Evolutionary conservation across 2,329 filamentous ascomycete genomes (phyloP).

Genomic region (Alternaria ventricosa): DNA sequence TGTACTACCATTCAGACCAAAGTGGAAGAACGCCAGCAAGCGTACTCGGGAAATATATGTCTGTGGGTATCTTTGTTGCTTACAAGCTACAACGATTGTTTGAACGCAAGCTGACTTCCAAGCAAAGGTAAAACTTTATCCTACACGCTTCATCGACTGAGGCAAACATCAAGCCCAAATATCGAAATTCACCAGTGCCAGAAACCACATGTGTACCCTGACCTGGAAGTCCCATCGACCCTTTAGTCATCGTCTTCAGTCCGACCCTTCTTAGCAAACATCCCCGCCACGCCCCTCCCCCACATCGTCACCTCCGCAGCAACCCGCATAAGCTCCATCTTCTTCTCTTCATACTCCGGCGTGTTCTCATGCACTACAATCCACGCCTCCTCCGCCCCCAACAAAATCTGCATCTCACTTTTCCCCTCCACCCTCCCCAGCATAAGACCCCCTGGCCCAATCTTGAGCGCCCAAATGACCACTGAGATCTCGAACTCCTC

Average conservation of each 20-base stretch:
- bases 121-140: background rate
- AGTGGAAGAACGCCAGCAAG: background rate
- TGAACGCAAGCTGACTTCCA: background rate
- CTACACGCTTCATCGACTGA: background rate
- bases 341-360: background rate
- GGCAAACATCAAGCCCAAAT: background rate
- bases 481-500: background rate
- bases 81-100: background rate
- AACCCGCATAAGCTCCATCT: background rate
- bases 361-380: background rate
- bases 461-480: background rate
- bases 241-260: background rate
- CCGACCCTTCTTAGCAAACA: background rate
- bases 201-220: background rate
- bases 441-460: background rate
- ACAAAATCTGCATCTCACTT: background rate
- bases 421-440: background rate
- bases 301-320: background rate
- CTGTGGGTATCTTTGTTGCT: background rate
- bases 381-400: background rate
- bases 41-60: background rate
- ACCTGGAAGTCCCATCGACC: background rate
- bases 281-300: background rate
- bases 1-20: background rate
- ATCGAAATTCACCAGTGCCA: background rate